Evolutionary conservation across 2,329 filamentous ascomycete genomes (phyloP).

Genomic region (Rugonectria rugulosa): DNA sequence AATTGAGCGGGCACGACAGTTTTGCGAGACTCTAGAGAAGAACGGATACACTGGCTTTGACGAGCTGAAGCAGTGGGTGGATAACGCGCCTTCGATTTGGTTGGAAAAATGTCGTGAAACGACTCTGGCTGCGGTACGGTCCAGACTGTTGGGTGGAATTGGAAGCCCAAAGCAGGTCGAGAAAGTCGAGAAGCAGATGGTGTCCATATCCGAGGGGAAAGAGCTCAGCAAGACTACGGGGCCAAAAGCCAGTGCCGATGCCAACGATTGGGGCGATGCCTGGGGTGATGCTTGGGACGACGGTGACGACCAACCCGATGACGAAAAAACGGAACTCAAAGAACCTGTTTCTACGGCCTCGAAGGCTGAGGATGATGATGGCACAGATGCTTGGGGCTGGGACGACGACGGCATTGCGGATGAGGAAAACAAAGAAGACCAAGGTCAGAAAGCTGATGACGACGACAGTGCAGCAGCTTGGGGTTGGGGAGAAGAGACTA

Average conservation of each 20-base stretch:
- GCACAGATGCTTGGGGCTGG: slow-evolving; percentile 83
- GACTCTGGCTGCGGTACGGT: slow-evolving; percentile 77
- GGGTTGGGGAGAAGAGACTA: slow-evolving; percentile 80
- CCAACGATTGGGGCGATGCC: slow-evolving; percentile 74
- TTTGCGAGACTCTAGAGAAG: slow-evolving; percentile 69
- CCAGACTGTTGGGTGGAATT: slow-evolving; percentile 71
- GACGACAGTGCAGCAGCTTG: slow-evolving; percentile 72
- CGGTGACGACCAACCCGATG: slow-evolving; percentile 57
- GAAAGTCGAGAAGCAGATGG: slow-evolving; percentile 81
- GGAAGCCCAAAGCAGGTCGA: slow-evolving; percentile 76
- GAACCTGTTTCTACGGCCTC: slow-evolving; percentile 18
- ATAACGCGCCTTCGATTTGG: slow-evolving; percentile 83
- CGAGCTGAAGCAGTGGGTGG: slow-evolving; percentile 80
- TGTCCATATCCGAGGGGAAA: slow-evolving; percentile 72
- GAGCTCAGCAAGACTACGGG: slow-evolving; percentile 64
- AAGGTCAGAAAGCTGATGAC: slow-evolving; percentile 43
- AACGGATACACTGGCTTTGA: slow-evolving; percentile 69
- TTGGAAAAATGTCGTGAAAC: slow-evolving; percentile 82
- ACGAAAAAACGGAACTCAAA: slow-evolving; percentile 29
- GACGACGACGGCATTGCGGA: slow-evolving; percentile 61
- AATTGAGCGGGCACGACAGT: slow-evolving; percentile 68
- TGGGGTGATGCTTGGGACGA: slow-evolving; percentile 87
- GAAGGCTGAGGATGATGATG: slow-evolving; percentile 49
- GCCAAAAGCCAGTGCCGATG: slow-evolving; percentile 51
- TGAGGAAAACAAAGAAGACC: slow-evolving; percentile 18